These are phyloP conservation scores for Aspergillus melleus DNA, from an alignment of 2,329 filamentous ascomycete genomes.

Conservation along the genomic window DNA sequence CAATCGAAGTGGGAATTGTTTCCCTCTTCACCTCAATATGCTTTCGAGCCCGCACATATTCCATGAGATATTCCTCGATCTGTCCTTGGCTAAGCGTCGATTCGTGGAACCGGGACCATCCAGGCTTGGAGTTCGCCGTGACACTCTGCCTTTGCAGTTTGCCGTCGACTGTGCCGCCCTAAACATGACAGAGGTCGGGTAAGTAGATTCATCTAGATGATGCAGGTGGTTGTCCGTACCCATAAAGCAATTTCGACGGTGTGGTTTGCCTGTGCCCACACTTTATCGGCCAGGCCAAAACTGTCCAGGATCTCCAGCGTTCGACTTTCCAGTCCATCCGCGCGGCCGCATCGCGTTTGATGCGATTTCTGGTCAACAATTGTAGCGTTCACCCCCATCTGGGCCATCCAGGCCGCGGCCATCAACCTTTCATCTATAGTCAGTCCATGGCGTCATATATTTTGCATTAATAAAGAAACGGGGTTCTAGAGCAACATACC, in stretches of 20 bases:
- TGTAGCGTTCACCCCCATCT: conserved; percentile 10
- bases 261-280: conserved; percentile 45
- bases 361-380: conserved; percentile 17
- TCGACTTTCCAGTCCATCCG: conserved; percentile 62
- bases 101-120: conserved; percentile 64
- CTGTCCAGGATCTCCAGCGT: conserved; percentile 73
- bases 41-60: conserved; percentile 57
- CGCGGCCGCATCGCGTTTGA: conserved; percentile 37
- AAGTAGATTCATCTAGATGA: not conserved
- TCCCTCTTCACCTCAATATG: conserved; percentile 60
- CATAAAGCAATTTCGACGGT: conserved; percentile 29
- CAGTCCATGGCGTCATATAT: too few species aligned
- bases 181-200: conserved; percentile 35
- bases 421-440: conserved; percentile 6
- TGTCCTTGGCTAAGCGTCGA: conserved; percentile 70
- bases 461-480: too few species aligned
- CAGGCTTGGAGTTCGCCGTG: conserved; percentile 63
- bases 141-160: conserved; percentile 59
- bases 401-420: conserved; percentile 14
- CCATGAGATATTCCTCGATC: conserved; percentile 67
- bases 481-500: not conserved
- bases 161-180: conserved; percentile 58
- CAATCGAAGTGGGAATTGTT: conserved; percentile 56
- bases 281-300: conserved; percentile 65
- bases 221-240: conserved; percentile 14